Evolutionary conservation across 768 basidiomycete genomes (phyloP), one percentile per base, ranked within the genome.

Genomic region (Tricholoma saponaceum): DNA sequence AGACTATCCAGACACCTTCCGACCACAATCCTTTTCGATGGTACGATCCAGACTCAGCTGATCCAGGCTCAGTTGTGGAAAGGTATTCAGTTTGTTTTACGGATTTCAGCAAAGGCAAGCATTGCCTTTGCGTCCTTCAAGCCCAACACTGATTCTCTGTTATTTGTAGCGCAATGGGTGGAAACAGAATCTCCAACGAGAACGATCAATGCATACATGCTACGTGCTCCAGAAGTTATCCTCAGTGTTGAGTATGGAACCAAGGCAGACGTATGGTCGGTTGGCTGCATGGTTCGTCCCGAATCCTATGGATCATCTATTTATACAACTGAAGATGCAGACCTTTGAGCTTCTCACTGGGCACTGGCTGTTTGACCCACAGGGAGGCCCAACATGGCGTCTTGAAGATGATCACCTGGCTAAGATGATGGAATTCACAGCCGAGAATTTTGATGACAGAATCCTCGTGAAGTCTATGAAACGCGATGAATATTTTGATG

Each of bases 391-490:
- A 39, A 50, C 50, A 10, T 59, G 61, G 61, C 26, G 26, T 22
- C 14, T 47, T 26, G 68, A 70, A 56, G 69, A 70, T 43, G 69
- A 67, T 55, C 65, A 67, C 55, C 57, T 70, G 20, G 66, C 67
- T 3, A 66, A 65, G 47, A 71, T 72, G 67, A 60, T 69, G 53
- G 69, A 67, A 51, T 23, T 67, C 9, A 71, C 69, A 1, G 69
- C 66, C 8, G 57, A 70, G 55, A 51, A 41, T n/a, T 41, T 41
- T 41, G 39, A 41, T 41, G 39, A 41, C 39, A 9, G 39, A 41
- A 41, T 41, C 39, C 39, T 41, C n/a, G 39, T 16, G 39, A 41
- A 41, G 39, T 41, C 39, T 41, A 41, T 7, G 39, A 41, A 41
- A 41, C 39, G 18, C 39, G 39, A 41, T 41, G 39, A 41, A 41